Evolutionary conservation across 2,329 filamentous ascomycete species (phyloP).

Genomic region (Hypoxylon sp.): DNA sequence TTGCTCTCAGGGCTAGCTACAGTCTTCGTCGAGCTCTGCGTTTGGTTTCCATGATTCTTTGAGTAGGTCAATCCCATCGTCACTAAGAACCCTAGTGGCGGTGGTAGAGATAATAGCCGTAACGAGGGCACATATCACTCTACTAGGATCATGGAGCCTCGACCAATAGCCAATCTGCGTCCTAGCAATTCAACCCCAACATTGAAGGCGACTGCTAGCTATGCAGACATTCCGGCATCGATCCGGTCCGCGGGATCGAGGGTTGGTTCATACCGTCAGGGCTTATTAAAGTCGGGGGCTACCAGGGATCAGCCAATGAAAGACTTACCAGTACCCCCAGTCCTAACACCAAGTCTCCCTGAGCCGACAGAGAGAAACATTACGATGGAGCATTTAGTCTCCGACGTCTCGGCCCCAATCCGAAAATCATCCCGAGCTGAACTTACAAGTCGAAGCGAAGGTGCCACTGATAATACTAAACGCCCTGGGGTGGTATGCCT

Average conservation of each 20-base stretch:
- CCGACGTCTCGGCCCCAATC: slow-evolving; percentile 18
- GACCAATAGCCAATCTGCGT: slow-evolving; percentile 19
- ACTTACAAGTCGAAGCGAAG: slow-evolving; percentile 2
- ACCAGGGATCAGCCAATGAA: slow-evolving; percentile 27
- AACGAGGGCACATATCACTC: no score
- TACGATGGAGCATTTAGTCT: slow-evolving; percentile 3
- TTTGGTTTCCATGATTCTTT: slow-evolving; percentile 7
- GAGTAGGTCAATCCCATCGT: slow-evolving; percentile 2
- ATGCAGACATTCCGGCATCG: slow-evolving; percentile 40
- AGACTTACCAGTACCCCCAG: slow-evolving; percentile 41
- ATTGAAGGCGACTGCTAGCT: slow-evolving; percentile 31
- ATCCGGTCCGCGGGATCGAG: slow-evolving; percentile 36
- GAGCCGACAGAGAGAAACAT: slow-evolving; percentile 9
- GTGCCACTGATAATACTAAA: slow-evolving; percentile 1
- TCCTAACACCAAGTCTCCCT: slow-evolving; percentile 34
- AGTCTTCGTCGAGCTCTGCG: background rate
- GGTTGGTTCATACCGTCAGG: slow-evolving; percentile 35
- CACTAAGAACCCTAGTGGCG: slow-evolving; percentile 3
- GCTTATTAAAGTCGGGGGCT: slow-evolving; percentile 36
- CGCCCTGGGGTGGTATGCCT: slow-evolving; percentile 22
- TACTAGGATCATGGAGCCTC: slow-evolving; percentile 38
- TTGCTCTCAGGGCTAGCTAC: background rate
- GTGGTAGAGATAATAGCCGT: background rate
- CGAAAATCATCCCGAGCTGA: slow-evolving; percentile 14
- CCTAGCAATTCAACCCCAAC: slow-evolving; percentile 38